Conservation (phyloP, 768 basidiomycete genomes). For the Tulasnella calospora region DNA sequence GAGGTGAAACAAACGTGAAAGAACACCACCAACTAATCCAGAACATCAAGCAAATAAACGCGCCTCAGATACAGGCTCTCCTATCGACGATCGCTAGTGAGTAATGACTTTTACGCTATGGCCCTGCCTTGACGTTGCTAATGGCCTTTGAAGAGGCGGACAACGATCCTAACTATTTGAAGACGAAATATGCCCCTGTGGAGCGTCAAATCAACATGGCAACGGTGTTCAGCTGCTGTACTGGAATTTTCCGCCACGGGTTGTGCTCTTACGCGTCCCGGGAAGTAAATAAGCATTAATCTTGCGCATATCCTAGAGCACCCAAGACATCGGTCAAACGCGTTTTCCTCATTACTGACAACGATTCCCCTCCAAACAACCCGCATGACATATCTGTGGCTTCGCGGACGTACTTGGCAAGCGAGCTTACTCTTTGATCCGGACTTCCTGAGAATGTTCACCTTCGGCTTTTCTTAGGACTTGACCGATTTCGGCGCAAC, state of each 20-base stretch:
- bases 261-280: conserved; percentile 37
- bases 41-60: conserved; percentile 68
- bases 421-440: neutral
- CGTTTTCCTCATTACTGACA: conserved; percentile 88
- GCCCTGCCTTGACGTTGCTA: neutral
- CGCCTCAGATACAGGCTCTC: conserved; percentile 73
- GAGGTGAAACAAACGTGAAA: conserved; percentile 57
- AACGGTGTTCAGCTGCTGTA: conserved; percentile 86
- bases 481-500: conserved; percentile 70
- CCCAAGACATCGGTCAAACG: conserved; percentile 88
- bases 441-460: too few species aligned
- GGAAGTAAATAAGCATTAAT: neutral
- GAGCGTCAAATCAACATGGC: conserved; percentile 67
- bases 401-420: conserved; percentile 44
- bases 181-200: conserved; percentile 60
- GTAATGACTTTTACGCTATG: conserved; percentile 26
- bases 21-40: conserved; percentile 68
- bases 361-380: conserved; percentile 62
- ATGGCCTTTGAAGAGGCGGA: conserved; percentile 49
- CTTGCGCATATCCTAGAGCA: conserved; percentile 45
- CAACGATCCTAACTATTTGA: conserved; percentile 55
- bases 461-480: conserved; percentile 49
- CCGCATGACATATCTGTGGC: conserved; percentile 29
- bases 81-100: conserved; percentile 72
- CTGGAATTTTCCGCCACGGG: conserved; percentile 86